These are phyloP conservation scores for Brettanomyces anomalus DNA, from an alignment of 805 yeast genomes.

Conservation along the genomic window DNA sequence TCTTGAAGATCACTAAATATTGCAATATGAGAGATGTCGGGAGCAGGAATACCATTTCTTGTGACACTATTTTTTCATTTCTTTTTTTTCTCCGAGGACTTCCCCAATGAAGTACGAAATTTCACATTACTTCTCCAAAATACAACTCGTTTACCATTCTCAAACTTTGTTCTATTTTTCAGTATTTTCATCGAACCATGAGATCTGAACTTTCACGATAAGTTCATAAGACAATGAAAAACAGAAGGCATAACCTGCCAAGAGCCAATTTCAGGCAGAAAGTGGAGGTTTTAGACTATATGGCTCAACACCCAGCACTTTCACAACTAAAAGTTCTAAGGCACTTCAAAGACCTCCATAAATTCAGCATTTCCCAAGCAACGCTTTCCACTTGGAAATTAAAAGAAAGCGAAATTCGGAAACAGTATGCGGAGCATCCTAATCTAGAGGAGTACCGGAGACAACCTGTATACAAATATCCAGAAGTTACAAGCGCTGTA, in stretches of 20 bases:
- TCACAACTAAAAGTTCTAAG: slow-evolving; percentile 20
- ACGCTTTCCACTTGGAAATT: slow-evolving; percentile 27
- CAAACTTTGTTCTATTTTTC: too few relatives aligned
- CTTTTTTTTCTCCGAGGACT: too few relatives aligned
- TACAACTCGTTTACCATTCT: too few relatives aligned
- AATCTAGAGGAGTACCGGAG: slow-evolving; percentile 20
- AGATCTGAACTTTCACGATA: too few relatives aligned
- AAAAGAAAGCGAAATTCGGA: slow-evolving; percentile 18
- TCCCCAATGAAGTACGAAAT: too few relatives aligned
- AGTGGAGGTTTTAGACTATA: slow-evolving; percentile 24
- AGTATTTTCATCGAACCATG: too few relatives aligned
- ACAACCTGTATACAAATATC: slow-evolving; percentile 26
- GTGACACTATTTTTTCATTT: too few relatives aligned
- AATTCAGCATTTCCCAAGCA: slow-evolving; percentile 27
- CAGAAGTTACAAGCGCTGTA: slow-evolving; percentile 25
- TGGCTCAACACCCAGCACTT: slow-evolving; percentile 22
- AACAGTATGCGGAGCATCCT: slow-evolving; percentile 18
- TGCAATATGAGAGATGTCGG: too few relatives aligned
- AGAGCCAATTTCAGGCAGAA: slow-evolving; percentile 25
- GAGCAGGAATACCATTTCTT: too few relatives aligned
- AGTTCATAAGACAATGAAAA: too few relatives aligned
- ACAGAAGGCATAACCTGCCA: slow-evolving; percentile 13
- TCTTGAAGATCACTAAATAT: too few relatives aligned
- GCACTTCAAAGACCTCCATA: slow-evolving; percentile 14
- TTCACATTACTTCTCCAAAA: too few relatives aligned